Percentiles rank a stretch among this genome's conserved stretches.
phyloP scores from a whole-genome alignment of 2,329 filamentous ascomycete species.

The Ophiognomonia clavigignenti-juglandacearum region DNA sequence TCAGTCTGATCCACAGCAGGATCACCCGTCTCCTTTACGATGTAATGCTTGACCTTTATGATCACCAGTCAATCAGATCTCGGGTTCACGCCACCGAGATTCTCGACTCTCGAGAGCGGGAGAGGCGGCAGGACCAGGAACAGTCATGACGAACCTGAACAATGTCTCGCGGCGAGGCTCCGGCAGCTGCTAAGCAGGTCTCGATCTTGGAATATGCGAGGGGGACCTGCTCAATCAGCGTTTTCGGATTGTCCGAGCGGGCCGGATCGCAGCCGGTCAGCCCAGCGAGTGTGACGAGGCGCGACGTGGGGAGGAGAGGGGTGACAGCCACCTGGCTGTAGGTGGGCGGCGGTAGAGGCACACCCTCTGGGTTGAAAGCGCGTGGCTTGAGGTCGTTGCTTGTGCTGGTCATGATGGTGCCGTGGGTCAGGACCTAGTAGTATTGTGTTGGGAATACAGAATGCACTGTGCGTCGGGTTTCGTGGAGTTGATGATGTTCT shows the following conservation, averaged over 20 bases:
- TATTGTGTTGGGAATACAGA: too few relatives aligned
- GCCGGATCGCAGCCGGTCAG: conserved; percentile 12
- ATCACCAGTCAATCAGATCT: neutral
- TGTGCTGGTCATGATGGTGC: too few relatives aligned
- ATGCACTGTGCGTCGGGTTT: too few relatives aligned
- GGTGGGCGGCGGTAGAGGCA: conserved; percentile 6
- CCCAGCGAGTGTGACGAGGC: conserved; percentile 10
- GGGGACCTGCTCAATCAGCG: conserved; percentile 4
- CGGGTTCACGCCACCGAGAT: too few relatives aligned
- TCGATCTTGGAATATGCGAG: conserved; percentile 10
- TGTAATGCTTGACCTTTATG: conserved; percentile 11
- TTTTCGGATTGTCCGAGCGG: conserved; percentile 8
- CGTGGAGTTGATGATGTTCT: too few relatives aligned
- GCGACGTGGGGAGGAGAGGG: conserved; percentile 7
- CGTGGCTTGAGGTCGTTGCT: conserved; percentile 1
- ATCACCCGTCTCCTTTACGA: conserved; percentile 10
- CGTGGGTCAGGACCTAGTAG: too few relatives aligned
- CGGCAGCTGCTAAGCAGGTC: conserved; percentile 7
- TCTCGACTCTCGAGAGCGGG: too few relatives aligned
- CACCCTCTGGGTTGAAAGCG: conserved; percentile 9
- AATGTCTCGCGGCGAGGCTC: conserved; percentile 10
- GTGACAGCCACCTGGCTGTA: conserved; percentile 11
- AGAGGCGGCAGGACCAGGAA: too few relatives aligned
- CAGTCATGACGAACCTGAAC: conserved; percentile 5
- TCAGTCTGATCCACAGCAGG: conserved; percentile 6